These are phyloP conservation scores for Blastocladiella emersonii DNA, from an alignment of 371 early-diverging fungal species.

Conservation along the genomic window DNA sequence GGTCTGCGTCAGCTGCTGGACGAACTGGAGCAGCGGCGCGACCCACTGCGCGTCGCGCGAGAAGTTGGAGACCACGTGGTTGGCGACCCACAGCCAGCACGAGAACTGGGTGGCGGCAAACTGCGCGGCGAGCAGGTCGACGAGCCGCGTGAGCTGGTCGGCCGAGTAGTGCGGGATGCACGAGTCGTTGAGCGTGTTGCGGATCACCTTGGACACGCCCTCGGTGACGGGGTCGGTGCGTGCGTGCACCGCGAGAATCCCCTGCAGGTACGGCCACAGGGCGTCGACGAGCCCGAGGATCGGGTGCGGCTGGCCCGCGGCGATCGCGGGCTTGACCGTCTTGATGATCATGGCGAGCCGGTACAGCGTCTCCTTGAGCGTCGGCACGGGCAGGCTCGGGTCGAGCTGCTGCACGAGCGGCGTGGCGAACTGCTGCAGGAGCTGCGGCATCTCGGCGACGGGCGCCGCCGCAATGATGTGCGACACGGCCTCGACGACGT, in stretches of 20 bases:
- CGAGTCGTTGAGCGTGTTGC: background rate
- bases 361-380: background rate
- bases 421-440: conserved; percentile 62
- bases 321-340: background rate
- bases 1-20: background rate
- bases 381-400: conserved; percentile 15
- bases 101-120: background rate
- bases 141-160: background rate
- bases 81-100: conserved; percentile 5
- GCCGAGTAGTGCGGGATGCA: background rate
- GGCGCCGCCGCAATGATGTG: conserved; percentile 70
- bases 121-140: background rate
- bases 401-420: conserved; percentile 63
- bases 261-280: background rate
- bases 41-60: background rate
- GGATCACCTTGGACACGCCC: background rate
- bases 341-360: background rate
- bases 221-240: conserved; percentile 2
- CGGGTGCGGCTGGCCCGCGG: background rate
- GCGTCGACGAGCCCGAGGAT: background rate
- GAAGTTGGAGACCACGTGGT: background rate
- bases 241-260: background rate
- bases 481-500: conserved; percentile 78
- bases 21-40: background rate
- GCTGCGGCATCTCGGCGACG: conserved; percentile 35